A percentile compares a stretch with the other conserved stretches of the same genome.
Conservation (phyloP, 1,139 yeast genomes). For the Pneumocystis murina region DNA sequence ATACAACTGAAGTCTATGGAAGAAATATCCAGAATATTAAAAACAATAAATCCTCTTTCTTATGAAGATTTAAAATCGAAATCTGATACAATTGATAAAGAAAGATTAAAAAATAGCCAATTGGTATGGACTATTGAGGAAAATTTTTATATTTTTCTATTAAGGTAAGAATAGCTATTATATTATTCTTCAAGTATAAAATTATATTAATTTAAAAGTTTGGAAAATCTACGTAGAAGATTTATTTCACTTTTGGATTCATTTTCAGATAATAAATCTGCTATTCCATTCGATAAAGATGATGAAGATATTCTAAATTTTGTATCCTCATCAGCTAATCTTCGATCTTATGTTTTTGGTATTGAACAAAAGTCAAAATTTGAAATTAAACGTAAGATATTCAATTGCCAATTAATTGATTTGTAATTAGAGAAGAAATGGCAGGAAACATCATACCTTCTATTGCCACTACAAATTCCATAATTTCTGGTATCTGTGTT, state of each 20-base stretch:
- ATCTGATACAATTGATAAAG: slow-evolving; percentile 14
- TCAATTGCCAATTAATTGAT: not conserved
- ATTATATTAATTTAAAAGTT: not conserved
- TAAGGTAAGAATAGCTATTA: slow-evolving; percentile 26
- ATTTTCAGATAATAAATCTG: slow-evolving; percentile 28
- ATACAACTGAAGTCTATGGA: slow-evolving; percentile 57
- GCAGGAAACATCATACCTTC: slow-evolving; percentile 99
- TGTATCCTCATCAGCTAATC: slow-evolving; percentile 76
- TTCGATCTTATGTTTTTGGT: slow-evolving; percentile 57
- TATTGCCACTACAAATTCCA: slow-evolving; percentile 93
- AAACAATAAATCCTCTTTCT: slow-evolving; percentile 49
- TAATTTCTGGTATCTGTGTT: slow-evolving; percentile 78
- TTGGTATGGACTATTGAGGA: slow-evolving; percentile 48
- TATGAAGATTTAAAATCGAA: slow-evolving; percentile 19
- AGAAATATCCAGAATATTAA: slow-evolving; percentile 62
- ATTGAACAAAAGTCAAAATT: slow-evolving; percentile 67
- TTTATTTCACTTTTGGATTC: slow-evolving; percentile 30
- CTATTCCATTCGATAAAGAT: slow-evolving; percentile 74
- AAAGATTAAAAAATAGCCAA: slow-evolving; percentile 39
- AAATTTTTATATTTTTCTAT: slow-evolving; percentile 45
- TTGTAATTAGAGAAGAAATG: slow-evolving; percentile 32
- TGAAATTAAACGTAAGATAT: slow-evolving; percentile 44
- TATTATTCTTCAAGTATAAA: not conserved
- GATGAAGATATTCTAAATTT: slow-evolving; percentile 81
- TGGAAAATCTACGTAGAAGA: slow-evolving; percentile 13